A percentile compares a stretch with the other conserved stretches of the same genome.
These are phyloP conservation scores for Monsonia emarginata DNA, from an alignment of 441 rosid species.

Conservation along the genomic window DNA sequence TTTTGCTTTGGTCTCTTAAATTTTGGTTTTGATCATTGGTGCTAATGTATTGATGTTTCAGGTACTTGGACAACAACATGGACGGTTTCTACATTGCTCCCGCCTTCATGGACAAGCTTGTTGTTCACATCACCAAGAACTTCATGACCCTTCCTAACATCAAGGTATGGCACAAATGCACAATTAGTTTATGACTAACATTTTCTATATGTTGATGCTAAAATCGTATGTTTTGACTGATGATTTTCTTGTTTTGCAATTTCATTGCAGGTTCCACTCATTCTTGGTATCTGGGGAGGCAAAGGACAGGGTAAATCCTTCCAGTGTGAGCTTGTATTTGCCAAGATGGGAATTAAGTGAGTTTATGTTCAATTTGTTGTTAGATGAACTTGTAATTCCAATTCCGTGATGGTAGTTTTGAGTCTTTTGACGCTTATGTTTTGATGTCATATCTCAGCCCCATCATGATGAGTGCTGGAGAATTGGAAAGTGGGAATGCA, in stretches of 20 bases:
- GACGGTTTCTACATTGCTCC: slow-evolving; percentile 30
- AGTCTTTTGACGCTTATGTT: not conserved
- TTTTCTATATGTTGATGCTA: no score
- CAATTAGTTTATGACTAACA: no score
- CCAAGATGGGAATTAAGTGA: slow-evolving; percentile 34
- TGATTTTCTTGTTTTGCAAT: no score
- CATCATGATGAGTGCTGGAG: slow-evolving; percentile 99
- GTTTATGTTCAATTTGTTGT: slow-evolving; percentile 2
- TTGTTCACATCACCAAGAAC: slow-evolving; percentile 25
- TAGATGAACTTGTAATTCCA: not conserved
- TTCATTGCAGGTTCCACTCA: slow-evolving; percentile 24
- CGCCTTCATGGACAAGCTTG: slow-evolving; percentile 34
- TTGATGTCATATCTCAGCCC: slow-evolving; percentile 38
- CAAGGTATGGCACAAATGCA: slow-evolving; percentile 20
- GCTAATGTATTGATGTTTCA: not conserved
- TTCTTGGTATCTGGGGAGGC: slow-evolving; percentile 34
- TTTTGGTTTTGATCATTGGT: no score
- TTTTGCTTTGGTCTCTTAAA: no score
- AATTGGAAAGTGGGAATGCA: slow-evolving; percentile 89
- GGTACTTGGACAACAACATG: slow-evolving; percentile 27
- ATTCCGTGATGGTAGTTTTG: no score
- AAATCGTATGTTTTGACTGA: not conserved
- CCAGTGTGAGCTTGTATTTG: slow-evolving; percentile 31
- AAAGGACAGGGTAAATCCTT: slow-evolving; percentile 37
- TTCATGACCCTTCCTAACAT: slow-evolving; percentile 30